phyloP scores from a whole-genome alignment of 2,329 filamentous ascomycete species.

The Curvularia sp. region DNA sequence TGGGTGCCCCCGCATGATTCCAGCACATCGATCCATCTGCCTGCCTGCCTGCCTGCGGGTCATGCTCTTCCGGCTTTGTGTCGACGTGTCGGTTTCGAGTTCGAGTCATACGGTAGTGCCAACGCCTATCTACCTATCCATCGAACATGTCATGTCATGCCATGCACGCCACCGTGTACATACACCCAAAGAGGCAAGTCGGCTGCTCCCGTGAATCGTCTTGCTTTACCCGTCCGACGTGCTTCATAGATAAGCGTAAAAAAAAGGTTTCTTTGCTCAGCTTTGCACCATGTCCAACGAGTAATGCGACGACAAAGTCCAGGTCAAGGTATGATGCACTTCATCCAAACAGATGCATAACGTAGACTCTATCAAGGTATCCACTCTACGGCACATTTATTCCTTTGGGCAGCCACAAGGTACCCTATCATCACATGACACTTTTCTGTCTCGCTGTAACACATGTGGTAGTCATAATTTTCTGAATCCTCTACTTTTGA shows the following conservation, averaged over 20 bases:
- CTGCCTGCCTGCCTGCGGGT: background rate
- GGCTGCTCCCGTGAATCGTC: background rate
- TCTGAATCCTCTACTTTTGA: too few relatives aligned
- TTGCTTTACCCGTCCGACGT: background rate
- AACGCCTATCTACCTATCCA: background rate
- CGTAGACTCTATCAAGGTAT: too few relatives aligned
- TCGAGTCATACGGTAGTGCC: background rate
- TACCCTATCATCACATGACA: background rate
- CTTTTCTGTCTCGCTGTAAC: background rate
- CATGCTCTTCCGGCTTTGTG: too few relatives aligned
- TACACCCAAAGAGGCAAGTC: background rate
- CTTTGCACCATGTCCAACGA: background rate
- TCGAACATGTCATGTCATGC: background rate
- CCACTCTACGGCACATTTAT: too few relatives aligned
- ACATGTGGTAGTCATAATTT: background rate
- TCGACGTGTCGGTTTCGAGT: background rate
- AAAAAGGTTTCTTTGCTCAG: background rate
- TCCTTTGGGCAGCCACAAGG: background rate
- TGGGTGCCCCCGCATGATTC: background rate
- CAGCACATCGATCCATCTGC: background rate
- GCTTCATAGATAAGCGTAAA: background rate
- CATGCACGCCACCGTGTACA: constrained; percentile 8
- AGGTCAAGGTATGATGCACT: too few relatives aligned
- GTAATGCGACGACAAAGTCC: too few relatives aligned
- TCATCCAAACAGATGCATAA: too few relatives aligned